Conservation (phyloP, 1,284 basidiomycete genomes). For the Papiliotrema fonsecae region DNA sequence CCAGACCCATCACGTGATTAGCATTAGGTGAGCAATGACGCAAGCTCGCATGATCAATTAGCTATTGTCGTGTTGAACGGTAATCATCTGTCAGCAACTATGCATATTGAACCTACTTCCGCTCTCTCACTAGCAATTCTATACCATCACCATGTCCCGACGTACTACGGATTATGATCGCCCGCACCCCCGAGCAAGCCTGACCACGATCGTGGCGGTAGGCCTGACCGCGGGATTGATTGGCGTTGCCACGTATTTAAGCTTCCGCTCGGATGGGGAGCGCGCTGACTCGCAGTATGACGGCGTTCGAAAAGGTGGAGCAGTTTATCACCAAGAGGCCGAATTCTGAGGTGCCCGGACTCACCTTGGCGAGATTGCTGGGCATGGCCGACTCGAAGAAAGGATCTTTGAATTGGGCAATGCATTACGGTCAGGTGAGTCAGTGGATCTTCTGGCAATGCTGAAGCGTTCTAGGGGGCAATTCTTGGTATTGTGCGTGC, state of each 20-base stretch:
- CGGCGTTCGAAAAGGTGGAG: constrained; percentile 16
- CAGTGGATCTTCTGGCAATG: neutral
- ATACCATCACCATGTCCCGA: constrained; percentile 4
- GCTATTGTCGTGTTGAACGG: no score
- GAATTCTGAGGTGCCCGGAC: constrained; percentile 16
- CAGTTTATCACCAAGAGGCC: constrained; percentile 14
- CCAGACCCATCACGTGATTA: no score
- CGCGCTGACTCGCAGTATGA: constrained; percentile 11
- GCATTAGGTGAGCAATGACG: no score
- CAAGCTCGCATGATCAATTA: no score
- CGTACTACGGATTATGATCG: constrained; percentile 9
- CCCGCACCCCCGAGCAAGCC: neutral
- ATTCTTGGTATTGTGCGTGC: constrained; percentile 11
- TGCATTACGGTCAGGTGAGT: constrained; percentile 18
- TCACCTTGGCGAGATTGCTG: constrained; percentile 14
- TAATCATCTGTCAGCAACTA: no score
- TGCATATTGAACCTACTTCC: no score
- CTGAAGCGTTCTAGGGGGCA: constrained; percentile 1
- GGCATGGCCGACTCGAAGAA: constrained; percentile 11
- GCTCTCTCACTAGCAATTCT: neutral
- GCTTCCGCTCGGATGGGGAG: neutral
- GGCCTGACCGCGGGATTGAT: constrained; percentile 3
- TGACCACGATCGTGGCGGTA: constrained; percentile 4
- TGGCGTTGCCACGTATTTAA: constrained; percentile 9
- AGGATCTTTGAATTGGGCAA: constrained; percentile 9